phyloP scores from a whole-genome alignment of 257 asterid genomes.

The Jacaranda copaia region DNA sequence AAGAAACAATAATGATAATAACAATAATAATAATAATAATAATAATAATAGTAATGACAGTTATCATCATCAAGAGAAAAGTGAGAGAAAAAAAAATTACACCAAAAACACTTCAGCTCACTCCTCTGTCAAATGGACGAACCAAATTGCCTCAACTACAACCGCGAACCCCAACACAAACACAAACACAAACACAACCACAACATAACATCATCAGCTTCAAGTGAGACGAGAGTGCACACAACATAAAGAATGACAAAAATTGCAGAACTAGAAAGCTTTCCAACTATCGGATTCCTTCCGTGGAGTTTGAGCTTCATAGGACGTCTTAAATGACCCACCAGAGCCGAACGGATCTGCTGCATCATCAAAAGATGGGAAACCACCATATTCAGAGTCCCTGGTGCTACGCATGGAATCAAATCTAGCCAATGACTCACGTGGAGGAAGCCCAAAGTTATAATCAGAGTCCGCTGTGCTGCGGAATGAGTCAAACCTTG shows the following conservation, averaged over 20 bases:
- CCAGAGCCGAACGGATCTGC: constrained; percentile 74
- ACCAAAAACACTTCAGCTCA: constrained; percentile 31
- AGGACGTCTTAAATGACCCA: constrained; percentile 70
- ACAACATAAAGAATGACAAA: constrained; percentile 17
- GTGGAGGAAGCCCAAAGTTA: constrained; percentile 55
- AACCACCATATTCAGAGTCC: constrained; percentile 73
- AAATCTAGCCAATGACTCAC: constrained; percentile 57
- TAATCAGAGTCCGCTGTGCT: constrained; percentile 83
- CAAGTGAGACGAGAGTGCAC: constrained; percentile 34
- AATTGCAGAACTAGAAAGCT: constrained; percentile 62
- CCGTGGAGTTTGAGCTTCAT: constrained; percentile 70
- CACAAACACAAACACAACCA: constrained; percentile 32
- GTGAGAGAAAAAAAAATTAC: constrained; percentile 31
- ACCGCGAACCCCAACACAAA: constrained; percentile 23
- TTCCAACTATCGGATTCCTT: constrained; percentile 83
- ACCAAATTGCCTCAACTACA: constrained; percentile 32
- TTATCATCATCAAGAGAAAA: not conserved
- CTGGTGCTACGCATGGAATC: constrained; percentile 67
- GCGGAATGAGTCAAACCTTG: constrained; percentile 85
- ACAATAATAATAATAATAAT: constrained; percentile 4
- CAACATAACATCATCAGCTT: constrained; percentile 14
- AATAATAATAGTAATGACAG: not conserved
- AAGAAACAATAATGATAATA: not conserved
- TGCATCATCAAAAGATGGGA: constrained; percentile 76
- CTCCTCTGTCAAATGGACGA: constrained; percentile 28